Conservation (phyloP, 805 yeast species). For the Nakazawaea holstii region DNA sequence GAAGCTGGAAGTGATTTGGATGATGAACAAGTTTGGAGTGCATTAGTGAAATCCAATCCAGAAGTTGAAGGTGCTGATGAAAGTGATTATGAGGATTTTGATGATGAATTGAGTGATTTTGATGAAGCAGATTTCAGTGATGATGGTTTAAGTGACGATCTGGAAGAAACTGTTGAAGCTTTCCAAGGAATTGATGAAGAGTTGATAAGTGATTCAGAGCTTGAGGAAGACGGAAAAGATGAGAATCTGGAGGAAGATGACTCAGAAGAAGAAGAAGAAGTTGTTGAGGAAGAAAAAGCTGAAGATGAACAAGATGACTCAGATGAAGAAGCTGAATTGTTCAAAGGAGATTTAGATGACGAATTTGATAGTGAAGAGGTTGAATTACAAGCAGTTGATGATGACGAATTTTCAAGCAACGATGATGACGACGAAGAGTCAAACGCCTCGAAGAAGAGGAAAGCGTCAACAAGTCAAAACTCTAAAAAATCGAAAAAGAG, state of each 20-base stretch:
- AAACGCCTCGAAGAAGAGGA: slow-evolving; percentile 16
- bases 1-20: slow-evolving; percentile 39
- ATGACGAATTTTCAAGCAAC: slow-evolving; percentile 22
- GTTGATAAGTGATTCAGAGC: slow-evolving; percentile 19
- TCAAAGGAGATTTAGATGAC: slow-evolving; percentile 15
- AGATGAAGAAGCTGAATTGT: slow-evolving; percentile 12
- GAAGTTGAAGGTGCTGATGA: slow-evolving; percentile 47
- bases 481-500: slow-evolving; percentile 39
- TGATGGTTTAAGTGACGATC: slow-evolving; percentile 18
- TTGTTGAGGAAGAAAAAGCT: slow-evolving; percentile 14
- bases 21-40: slow-evolving; percentile 57
- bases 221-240: slow-evolving; percentile 31
- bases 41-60: slow-evolving; percentile 51
- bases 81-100: slow-evolving; percentile 29
- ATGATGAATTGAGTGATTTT: slow-evolving; percentile 33
- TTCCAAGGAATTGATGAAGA: slow-evolving; percentile 21
- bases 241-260: slow-evolving; percentile 29
- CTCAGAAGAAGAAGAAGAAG: slow-evolving; percentile 32
- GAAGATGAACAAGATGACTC: slow-evolving; percentile 7
- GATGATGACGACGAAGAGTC: slow-evolving; percentile 22
- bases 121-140: slow-evolving; percentile 24
- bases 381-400: slow-evolving; percentile 21
- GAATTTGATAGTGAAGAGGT: slow-evolving; percentile 25
- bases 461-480: slow-evolving; percentile 16
- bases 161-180: slow-evolving; percentile 24